Evolutionary conservation across 2,329 filamentous ascomycete genomes (phyloP).

Genomic region (Calycina herbarum): DNA sequence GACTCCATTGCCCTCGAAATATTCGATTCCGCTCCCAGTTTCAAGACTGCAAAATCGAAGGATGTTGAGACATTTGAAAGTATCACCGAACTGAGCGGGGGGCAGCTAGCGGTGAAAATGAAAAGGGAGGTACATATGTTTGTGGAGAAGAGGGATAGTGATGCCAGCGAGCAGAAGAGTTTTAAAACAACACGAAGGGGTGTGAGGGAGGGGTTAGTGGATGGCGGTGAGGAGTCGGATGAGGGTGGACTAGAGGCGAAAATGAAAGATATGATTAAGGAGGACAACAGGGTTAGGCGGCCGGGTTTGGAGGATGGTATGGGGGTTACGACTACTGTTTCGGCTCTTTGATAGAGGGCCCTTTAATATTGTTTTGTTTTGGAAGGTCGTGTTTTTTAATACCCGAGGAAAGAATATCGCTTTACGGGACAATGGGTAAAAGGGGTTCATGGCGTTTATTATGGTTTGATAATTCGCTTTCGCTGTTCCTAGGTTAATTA

Average conservation of each 20-base stretch:
- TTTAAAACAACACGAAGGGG: background rate
- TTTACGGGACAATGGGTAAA: too few species aligned
- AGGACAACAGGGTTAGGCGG: background rate
- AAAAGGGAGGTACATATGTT: conserved; percentile 20
- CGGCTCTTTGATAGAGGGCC: background rate
- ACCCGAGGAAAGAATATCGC: too few species aligned
- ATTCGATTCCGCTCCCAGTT: background rate
- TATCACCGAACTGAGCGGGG: background rate
- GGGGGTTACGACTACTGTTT: conserved; percentile 1
- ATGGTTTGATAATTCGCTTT: too few species aligned
- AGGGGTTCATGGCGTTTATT: too few species aligned
- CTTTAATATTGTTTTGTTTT: too few species aligned
- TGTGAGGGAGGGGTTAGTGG: background rate
- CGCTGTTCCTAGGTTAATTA: too few species aligned
- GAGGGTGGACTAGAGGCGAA: background rate
- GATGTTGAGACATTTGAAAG: background rate
- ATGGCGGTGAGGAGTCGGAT: background rate
- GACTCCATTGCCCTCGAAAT: background rate
- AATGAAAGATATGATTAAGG: background rate
- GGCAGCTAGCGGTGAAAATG: conserved; percentile 12
- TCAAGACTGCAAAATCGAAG: background rate
- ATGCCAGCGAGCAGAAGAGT: background rate
- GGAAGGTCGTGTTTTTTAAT: too few species aligned
- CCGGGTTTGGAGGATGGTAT: background rate
- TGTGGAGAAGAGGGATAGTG: conserved; percentile 14